Conservation (phyloP, 495 filamentous ascomycete species). For the Aspergillus hancockii region DNA sequence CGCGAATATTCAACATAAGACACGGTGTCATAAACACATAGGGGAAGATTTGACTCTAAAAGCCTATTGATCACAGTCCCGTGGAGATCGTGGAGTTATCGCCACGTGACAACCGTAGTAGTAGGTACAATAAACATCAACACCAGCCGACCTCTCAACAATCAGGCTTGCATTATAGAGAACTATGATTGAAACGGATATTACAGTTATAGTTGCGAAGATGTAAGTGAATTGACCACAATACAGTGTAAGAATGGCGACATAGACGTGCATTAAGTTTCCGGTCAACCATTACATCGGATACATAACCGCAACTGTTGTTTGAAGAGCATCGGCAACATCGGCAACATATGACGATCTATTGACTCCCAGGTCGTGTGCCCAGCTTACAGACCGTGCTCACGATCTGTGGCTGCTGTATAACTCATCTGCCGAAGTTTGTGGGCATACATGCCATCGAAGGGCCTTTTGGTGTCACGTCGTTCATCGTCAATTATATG, state of each 20-base stretch:
- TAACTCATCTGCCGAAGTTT: too few relatives aligned
- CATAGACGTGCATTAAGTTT: background rate
- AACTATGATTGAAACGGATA: background rate
- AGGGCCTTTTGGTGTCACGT: too few relatives aligned
- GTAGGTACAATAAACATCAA: background rate
- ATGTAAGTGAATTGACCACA: background rate
- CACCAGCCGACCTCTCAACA: background rate
- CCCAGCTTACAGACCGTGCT: background rate
- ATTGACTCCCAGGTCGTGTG: background rate
- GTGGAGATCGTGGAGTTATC: constrained; percentile 1
- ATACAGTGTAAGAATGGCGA: background rate
- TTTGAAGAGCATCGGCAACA: background rate
- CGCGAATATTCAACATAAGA: background rate
- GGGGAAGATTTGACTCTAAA: constrained; percentile 13
- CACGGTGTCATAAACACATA: constrained; percentile 19
- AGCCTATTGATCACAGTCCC: constrained; percentile 7
- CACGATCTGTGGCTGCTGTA: too few relatives aligned
- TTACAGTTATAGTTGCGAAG: background rate
- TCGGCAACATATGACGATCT: background rate
- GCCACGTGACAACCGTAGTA: constrained; percentile 7
- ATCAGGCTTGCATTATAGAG: background rate
- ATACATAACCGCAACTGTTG: background rate
- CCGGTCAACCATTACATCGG: background rate
- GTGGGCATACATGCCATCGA: too few relatives aligned
- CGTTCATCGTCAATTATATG: too few relatives aligned